Percentiles rank a stretch among this genome's conserved stretches.
Conservation (phyloP, 345 rosid species). For the Viola odorata region DNA sequence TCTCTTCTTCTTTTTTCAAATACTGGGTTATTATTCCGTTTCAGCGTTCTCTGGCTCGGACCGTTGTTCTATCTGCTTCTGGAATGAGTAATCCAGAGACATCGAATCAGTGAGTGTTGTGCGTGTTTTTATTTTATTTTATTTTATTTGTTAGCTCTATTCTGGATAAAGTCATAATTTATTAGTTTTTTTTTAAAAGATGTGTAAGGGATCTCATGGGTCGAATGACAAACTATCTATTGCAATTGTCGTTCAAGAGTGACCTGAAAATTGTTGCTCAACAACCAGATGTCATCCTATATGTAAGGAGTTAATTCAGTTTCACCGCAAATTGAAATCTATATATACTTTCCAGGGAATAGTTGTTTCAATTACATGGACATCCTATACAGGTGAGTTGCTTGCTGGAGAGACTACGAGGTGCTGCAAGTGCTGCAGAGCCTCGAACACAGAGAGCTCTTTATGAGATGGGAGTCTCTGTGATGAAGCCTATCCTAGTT, state of each 20-base stretch:
- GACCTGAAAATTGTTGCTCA: conserved; percentile 73
- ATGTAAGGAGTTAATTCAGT: conserved; percentile 40
- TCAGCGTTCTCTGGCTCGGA: conserved; percentile 90
- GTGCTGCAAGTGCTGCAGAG: conserved; percentile 91
- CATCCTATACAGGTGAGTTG: conserved; percentile 62
- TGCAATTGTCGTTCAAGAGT: conserved; percentile 64
- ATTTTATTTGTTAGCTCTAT: conserved; percentile 20
- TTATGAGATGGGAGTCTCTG: conserved; percentile 83
- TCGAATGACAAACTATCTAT: conserved; percentile 62
- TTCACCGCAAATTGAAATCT: conserved; percentile 10
- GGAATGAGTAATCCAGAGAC: conserved; percentile 68
- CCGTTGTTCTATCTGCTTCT: conserved; percentile 87
- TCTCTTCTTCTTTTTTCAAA: conserved; percentile 5
- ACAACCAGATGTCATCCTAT: conserved; percentile 77
- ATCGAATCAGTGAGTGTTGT: conserved; percentile 77
- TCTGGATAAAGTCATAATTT: not conserved
- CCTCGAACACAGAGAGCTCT: conserved; percentile 90
- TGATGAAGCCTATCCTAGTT: conserved; percentile 58
- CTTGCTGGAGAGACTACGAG: conserved; percentile 88
- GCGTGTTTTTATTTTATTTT: conserved; percentile 8
- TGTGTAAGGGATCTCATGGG: conserved; percentile 77
- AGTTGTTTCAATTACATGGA: conserved; percentile 12
- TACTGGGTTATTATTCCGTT: conserved; percentile 18
- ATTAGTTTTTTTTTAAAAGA: conserved; percentile 34
- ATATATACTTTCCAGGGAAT: conserved; percentile 1